Percentiles rank a stretch among this genome's conserved stretches.
Conservation (phyloP, 495 filamentous ascomycete genomes). For the Durotheca rogersii region DNA sequence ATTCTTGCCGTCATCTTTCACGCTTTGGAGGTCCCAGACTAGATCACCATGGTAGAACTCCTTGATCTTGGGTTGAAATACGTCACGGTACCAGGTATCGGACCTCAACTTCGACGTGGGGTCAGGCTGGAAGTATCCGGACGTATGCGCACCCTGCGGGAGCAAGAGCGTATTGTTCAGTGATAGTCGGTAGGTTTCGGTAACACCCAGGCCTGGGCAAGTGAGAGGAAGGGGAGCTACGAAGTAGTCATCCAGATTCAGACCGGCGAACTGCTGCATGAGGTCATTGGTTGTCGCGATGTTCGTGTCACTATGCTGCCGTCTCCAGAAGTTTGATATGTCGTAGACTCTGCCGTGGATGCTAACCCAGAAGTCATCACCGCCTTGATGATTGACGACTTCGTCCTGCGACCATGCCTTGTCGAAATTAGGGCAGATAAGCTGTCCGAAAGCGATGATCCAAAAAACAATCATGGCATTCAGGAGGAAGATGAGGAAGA, state of each 20-base stretch:
- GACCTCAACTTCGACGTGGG: conserved; percentile 57
- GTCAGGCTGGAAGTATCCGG: conserved; percentile 60
- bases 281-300: conserved; percentile 58
- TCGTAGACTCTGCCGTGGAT: conserved; percentile 91
- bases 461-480: conserved; percentile 89
- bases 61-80: conserved; percentile 76
- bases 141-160: conserved; percentile 62
- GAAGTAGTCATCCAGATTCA: conserved; percentile 83
- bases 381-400: conserved; percentile 66
- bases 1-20: conserved; percentile 65
- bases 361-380: conserved; percentile 83
- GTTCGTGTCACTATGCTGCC: conserved; percentile 72
- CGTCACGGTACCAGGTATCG: conserved; percentile 71
- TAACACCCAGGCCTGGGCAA: conserved; percentile 65
- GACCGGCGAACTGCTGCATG: conserved; percentile 77
- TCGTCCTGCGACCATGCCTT: conserved; percentile 82
- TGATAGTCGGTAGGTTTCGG: conserved; percentile 52
- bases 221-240: conserved; percentile 71
- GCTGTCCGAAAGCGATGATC: conserved; percentile 79
- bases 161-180: conserved; percentile 62
- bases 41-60: conserved; percentile 85
- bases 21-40: conserved; percentile 58
- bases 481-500: conserved; percentile 75
- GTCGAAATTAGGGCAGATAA: conserved; percentile 88
- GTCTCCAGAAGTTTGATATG: conserved; percentile 79